These are phyloP conservation scores for Coniochaeta ligniaria DNA, from an alignment of 2,329 filamentous ascomycete species.

Conservation along the genomic window DNA sequence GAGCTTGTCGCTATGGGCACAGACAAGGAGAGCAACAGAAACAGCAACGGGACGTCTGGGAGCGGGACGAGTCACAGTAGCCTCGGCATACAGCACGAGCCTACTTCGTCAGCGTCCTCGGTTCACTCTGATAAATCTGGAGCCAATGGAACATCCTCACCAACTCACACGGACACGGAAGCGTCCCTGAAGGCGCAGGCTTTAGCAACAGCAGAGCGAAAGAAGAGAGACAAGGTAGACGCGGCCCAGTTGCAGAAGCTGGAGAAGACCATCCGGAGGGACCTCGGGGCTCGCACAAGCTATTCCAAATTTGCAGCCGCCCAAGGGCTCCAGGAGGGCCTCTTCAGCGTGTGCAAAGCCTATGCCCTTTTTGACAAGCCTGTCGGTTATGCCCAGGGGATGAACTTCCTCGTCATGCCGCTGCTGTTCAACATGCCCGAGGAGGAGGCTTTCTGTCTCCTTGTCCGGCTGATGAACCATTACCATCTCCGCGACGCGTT, in stretches of 20 bases:
- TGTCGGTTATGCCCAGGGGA: constrained; percentile 95
- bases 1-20: constrained; percentile 75
- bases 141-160: constrained; percentile 45
- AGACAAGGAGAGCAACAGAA: constrained; percentile 65
- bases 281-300: constrained; percentile 86
- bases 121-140: constrained; percentile 71
- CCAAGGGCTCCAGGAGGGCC: constrained; percentile 82
- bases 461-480: constrained; percentile 93
- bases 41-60: constrained; percentile 45
- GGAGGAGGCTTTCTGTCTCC: constrained; percentile 89
- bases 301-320: constrained; percentile 94
- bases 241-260: constrained; percentile 67
- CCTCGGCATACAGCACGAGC: constrained; percentile 56
- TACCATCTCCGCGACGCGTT: constrained; percentile 92
- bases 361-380: constrained; percentile 93
- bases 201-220: constrained; percentile 57
- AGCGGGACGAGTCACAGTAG: constrained; percentile 47
- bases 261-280: constrained; percentile 85
- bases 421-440: constrained; percentile 97
- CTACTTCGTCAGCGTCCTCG: constrained; percentile 76
- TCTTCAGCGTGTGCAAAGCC: constrained; percentile 95
- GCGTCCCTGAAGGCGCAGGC: constrained; percentile 59
- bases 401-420: constrained; percentile 98
- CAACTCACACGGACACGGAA: constrained; percentile 55
- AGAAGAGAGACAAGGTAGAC: constrained; percentile 76